Evolutionary conservation across 208 protist genomes (phyloP).

Genomic region (Angomonas ambiguus): DNA sequence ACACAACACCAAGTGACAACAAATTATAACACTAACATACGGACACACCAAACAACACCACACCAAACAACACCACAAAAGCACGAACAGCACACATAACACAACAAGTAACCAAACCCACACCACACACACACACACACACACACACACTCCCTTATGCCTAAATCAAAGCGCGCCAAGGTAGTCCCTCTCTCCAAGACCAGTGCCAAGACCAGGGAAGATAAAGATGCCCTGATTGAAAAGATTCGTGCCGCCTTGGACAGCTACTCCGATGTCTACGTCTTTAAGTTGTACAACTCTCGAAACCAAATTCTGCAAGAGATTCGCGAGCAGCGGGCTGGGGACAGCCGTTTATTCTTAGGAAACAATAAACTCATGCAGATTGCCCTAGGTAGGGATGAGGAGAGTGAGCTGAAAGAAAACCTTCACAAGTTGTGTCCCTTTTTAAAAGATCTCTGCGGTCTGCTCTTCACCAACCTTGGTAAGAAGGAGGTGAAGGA

Average conservation of each 20-base stretch:
- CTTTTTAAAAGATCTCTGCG: conserved; percentile 83
- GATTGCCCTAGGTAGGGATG: conserved; percentile 84
- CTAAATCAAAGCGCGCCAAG: conserved; percentile 84
- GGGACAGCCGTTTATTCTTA: conserved; percentile 88
- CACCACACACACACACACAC: too few relatives aligned
- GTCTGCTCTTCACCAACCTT: conserved; percentile 91
- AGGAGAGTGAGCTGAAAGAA: conserved; percentile 61
- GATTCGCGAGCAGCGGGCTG: conserved; percentile 82
- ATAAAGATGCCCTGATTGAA: conserved; percentile 91
- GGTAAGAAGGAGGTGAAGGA: conserved; percentile 86
- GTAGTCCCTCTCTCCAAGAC: conserved; percentile 88
- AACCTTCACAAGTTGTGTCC: conserved; percentile 89
- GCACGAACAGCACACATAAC: too few relatives aligned
- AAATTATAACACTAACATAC: too few relatives aligned
- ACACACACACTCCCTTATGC: too few relatives aligned
- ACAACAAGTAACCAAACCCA: too few relatives aligned
- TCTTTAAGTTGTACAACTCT: conserved; percentile 81
- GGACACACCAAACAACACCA: too few relatives aligned
- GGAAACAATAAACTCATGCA: conserved; percentile 95
- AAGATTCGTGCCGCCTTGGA: conserved; percentile 84
- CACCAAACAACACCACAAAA: too few relatives aligned
- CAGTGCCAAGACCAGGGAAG: conserved; percentile 80
- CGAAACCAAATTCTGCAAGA: conserved; percentile 89
- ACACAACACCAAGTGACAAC: not conserved
- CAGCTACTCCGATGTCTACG: conserved; percentile 82